Percentiles rank a stretch among this genome's conserved stretches.
Evolutionary conservation across 129 eudicot species (phyloP).

Genomic region (Flaveria ramosissima): DNA sequence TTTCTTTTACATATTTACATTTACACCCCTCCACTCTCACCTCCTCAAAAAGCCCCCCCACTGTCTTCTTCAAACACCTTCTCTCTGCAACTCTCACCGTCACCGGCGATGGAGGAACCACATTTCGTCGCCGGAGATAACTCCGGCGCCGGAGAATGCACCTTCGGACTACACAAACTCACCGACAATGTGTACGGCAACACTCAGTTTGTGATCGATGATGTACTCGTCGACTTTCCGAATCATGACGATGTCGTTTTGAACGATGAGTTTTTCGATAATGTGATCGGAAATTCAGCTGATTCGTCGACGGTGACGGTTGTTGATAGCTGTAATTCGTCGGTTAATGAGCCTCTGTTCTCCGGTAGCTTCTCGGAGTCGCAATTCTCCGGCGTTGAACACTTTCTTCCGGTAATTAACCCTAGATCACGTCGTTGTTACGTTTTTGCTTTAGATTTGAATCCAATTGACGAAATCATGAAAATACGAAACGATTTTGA

Average conservation of each 20-base stretch:
- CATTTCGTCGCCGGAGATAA: slow-evolving; percentile 50
- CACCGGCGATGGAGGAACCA: slow-evolving; percentile 38
- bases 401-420: slow-evolving; percentile 71
- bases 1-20: slow-evolving; percentile 29
- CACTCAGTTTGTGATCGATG: slow-evolving; percentile 64
- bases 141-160: slow-evolving; percentile 32
- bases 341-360: slow-evolving; percentile 49
- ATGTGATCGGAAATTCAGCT: slow-evolving; percentile 46
- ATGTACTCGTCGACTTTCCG: slow-evolving; percentile 63
- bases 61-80: slow-evolving; percentile 25
- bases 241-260: slow-evolving; percentile 60
- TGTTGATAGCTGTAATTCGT: slow-evolving; percentile 72
- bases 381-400: slow-evolving; percentile 60
- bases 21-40: slow-evolving; percentile 48
- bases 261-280: slow-evolving; percentile 61
- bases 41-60: slow-evolving; percentile 46
- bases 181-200: slow-evolving; percentile 25
- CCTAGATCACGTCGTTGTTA: neutral
- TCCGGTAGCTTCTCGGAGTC: slow-evolving; percentile 62
- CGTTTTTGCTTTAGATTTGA: slow-evolving; percentile 6
- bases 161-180: slow-evolving; percentile 26
- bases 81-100: slow-evolving; percentile 19
- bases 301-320: slow-evolving; percentile 45
- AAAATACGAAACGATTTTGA: neutral
- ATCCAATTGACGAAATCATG: neutral